Conservation (phyloP, 352 stramenopile genomes). For the Aphanomyces stellatus region DNA sequence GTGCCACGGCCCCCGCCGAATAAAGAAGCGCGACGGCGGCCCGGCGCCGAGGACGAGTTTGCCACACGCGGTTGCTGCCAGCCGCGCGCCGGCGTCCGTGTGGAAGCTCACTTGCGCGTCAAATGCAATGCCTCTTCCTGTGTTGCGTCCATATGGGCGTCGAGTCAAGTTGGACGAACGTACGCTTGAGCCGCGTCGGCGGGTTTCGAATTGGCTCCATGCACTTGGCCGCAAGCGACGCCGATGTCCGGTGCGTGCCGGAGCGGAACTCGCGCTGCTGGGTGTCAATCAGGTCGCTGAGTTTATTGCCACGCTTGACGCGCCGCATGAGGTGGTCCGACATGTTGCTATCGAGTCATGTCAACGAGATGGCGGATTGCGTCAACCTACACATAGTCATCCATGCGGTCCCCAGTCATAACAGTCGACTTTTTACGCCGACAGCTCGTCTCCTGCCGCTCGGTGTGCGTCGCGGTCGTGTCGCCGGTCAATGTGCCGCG, state of each 20-base stretch:
- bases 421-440: no score
- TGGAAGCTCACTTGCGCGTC: not conserved
- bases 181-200: not conserved
- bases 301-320: not conserved
- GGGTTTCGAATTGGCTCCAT: not conserved
- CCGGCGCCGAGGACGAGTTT: not conserved
- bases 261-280: not conserved
- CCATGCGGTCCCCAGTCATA: no score
- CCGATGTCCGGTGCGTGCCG: not conserved
- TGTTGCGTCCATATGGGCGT: not conserved
- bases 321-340: not conserved
- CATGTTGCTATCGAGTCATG: not conserved
- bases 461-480: no score
- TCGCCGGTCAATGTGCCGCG: no score
- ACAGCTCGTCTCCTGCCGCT: no score
- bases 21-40: not conserved
- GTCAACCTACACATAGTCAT: constrained; percentile 16
- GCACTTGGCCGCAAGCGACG: not conserved
- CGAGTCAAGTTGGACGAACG: not conserved
- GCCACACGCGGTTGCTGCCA: not conserved
- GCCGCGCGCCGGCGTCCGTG: not conserved
- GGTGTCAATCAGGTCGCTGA: not conserved
- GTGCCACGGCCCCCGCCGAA: not conserved
- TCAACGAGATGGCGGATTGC: not conserved
- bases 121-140: not conserved